Evolutionary conservation across 306 rosid genomes (phyloP).

Genomic region (Calophaca sinica): DNA sequence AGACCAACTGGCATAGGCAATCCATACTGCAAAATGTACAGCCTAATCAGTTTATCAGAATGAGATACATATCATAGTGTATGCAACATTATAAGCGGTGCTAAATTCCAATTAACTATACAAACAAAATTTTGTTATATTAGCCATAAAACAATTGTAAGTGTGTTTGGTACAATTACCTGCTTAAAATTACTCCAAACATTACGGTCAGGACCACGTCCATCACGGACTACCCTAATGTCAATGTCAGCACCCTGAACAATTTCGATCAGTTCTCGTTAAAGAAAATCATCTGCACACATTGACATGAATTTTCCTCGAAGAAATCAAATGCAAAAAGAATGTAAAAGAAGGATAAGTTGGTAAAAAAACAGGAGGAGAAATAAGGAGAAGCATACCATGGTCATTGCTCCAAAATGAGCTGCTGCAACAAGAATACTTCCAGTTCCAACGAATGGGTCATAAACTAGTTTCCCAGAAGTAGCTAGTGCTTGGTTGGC

Average conservation of each 20-base stretch:
- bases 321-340: constrained; percentile 21
- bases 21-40: constrained; percentile 76
- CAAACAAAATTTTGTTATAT: background rate
- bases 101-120: constrained; percentile 31
- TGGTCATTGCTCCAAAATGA: constrained; percentile 96
- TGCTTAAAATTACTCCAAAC: constrained; percentile 99
- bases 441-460: constrained; percentile 98
- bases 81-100: constrained; percentile 10
- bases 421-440: constrained; percentile 93
- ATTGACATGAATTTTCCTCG: constrained; percentile 32
- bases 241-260: constrained; percentile 98
- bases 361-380: background rate
- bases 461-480: constrained; percentile 84
- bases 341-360: constrained; percentile 26
- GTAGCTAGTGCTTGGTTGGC: constrained; percentile 88
- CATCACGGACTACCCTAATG: constrained; percentile 96
- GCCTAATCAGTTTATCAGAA: constrained; percentile 40
- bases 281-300: constrained; percentile 21
- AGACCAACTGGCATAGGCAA: constrained; percentile 79
- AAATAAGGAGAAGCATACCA: constrained; percentile 62
- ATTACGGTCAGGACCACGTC: constrained; percentile 95
- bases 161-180: constrained; percentile 56
- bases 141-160: constrained; percentile 26
- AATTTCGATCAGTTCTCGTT: constrained; percentile 48
- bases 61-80: constrained; percentile 18